phyloP scores from a whole-genome alignment of 2,329 filamentous ascomycete genomes.

The Nothophaeocryptopus gaeumannii region DNA sequence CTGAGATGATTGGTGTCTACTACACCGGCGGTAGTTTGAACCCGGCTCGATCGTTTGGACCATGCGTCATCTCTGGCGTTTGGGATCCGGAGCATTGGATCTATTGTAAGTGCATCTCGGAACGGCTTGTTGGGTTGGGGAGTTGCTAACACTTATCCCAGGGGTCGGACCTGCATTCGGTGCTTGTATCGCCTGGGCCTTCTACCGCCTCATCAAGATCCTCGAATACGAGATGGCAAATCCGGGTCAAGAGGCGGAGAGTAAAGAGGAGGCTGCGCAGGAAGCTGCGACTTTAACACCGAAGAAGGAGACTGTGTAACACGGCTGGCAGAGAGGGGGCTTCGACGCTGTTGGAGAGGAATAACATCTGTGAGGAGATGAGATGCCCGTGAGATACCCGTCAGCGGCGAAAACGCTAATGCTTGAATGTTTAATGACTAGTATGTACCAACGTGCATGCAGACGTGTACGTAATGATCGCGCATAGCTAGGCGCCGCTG shows the following conservation, averaged over 20 bases:
- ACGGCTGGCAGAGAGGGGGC: too few species aligned
- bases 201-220: constrained; percentile 36
- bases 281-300: constrained; percentile 24
- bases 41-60: constrained; percentile 37
- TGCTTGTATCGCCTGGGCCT: constrained; percentile 32
- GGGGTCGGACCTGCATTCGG: constrained; percentile 33
- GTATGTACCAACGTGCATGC: not conserved
- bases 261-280: constrained; percentile 21
- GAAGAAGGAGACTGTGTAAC: constrained; percentile 19
- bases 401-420: not conserved
- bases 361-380: too few species aligned
- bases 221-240: constrained; percentile 37
- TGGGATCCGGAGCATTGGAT: constrained; percentile 27
- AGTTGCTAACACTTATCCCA: not conserved
- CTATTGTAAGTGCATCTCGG: constrained; percentile 18
- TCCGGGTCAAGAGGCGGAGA: constrained; percentile 24
- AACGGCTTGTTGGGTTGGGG: too few species aligned
- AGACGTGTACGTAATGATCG: too few species aligned
- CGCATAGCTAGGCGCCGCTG: not conserved
- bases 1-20: constrained; percentile 42
- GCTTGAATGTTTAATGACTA: constrained; percentile 3
- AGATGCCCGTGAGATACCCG: too few species aligned
- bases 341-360: too few species aligned
- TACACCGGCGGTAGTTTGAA: constrained; percentile 39
- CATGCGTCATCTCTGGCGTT: constrained; percentile 24